A percentile compares a stretch with the other conserved stretches of the same genome.
Evolutionary conservation across 768 basidiomycete genomes (phyloP).

Genomic region (Tulasnella sp.): DNA sequence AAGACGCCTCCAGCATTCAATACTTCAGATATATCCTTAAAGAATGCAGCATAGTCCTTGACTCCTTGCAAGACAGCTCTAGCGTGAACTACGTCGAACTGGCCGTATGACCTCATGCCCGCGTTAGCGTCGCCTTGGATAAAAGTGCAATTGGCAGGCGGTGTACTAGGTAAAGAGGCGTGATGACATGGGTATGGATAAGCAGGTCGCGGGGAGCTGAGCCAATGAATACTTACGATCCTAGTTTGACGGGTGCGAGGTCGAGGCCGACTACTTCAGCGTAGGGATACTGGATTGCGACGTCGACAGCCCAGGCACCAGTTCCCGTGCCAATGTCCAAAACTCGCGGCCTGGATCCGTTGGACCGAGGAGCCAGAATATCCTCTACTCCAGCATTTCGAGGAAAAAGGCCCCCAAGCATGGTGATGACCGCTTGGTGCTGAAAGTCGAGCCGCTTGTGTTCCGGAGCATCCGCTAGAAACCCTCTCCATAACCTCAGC

Average conservation of each 20-base stretch:
- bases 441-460: slow-evolving; percentile 4
- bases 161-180: background rate
- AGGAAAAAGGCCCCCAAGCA: background rate
- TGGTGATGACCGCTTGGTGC: slow-evolving; percentile 18
- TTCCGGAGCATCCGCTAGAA: background rate
- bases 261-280: slow-evolving; percentile 11
- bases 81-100: slow-evolving; percentile 11
- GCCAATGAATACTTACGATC: background rate
- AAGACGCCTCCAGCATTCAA: slow-evolving; percentile 9
- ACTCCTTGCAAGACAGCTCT: slow-evolving; percentile 5
- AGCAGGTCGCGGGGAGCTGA: no score
- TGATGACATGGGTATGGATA: background rate
- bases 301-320: slow-evolving; percentile 11
- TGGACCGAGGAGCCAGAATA: background rate
- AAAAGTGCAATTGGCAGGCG: slow-evolving; percentile 9
- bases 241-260: background rate
- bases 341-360: background rate
- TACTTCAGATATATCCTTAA: background rate
- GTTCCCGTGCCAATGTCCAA: slow-evolving; percentile 16
- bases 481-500: background rate
- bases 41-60: background rate
- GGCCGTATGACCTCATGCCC: background rate
- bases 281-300: background rate
- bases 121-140: background rate
- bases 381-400: background rate